Base-by-base conservation (phyloP, 164 flowering plant species). In the Chimonanthus salicifolius region DNA sequence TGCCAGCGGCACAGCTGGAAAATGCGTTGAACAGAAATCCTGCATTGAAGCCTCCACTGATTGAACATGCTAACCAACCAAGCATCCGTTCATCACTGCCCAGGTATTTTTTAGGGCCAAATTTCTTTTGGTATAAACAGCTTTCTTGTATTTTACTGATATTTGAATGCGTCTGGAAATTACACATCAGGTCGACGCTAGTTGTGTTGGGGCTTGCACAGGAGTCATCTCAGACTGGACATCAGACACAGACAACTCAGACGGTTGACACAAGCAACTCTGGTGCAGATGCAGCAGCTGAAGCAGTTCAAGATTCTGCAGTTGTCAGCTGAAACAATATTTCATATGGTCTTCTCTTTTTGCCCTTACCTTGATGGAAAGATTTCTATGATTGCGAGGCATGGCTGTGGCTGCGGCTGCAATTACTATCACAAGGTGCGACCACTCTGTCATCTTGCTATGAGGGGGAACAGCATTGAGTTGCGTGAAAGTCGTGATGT, bases 1-100 rank as follows among this genome's bases (percentile, higher is more conserved):
- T 95, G 64, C 99, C 99, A 76, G 85, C 96, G 7, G 87, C 87
- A 11, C 98, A 92, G 77, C 91, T 93, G 58, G 98, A 92, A 81
- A 89, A 81, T 83, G 98, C 98, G 45, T 78, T 95, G 72, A 89
- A 85, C 76, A 89, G 83, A 83, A 89, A 58, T 64, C 75, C 90
- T 33, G 88, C 88, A 33, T 84, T 95, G 21, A 95, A 80, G 77
- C 84, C 87, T 67, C 92, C 98, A 11, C 78, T 95, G 78, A 74
- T 84, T 83, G 90, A 87, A 43, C 90, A 93, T 83, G 97, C 95
- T 71, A 86, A 78, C 80, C 99, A 90, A 76, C 90, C 92, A 21
- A 78, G 86, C 50, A 81, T 95, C 68, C 83, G 83, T 66, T 82
- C 97, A 46, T 70, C 94, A 58, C 88, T 95, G 71, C 94, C 98